Evolutionary conservation across 768 basidiomycete species (phyloP).

Genomic region (Auriscalpium orientale): DNA sequence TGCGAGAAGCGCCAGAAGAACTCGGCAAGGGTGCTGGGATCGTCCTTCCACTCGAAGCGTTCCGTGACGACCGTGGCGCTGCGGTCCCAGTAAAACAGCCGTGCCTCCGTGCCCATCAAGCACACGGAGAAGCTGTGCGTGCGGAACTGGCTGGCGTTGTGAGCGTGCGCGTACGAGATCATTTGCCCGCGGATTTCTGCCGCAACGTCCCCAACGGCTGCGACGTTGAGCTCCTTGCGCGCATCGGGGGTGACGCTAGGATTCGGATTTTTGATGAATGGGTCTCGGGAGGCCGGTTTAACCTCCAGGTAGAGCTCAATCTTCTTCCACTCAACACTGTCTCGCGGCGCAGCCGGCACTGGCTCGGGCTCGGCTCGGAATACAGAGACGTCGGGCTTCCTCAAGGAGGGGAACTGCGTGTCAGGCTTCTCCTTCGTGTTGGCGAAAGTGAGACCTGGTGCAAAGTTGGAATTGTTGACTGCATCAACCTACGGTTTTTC

Average conservation of each 20-base stretch:
- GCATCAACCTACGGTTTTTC: no score
- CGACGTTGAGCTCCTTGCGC: no score
- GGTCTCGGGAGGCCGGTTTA: background rate
- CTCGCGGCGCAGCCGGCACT: no score
- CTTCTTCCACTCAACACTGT: no score
- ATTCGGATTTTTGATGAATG: background rate
- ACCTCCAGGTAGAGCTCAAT: background rate
- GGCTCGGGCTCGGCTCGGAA: no score
- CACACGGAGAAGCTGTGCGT: background rate
- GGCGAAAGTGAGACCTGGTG: no score
- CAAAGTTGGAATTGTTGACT: no score
- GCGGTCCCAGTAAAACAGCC: background rate
- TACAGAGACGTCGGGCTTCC: no score
- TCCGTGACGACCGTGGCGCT: background rate
- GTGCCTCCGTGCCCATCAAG: background rate
- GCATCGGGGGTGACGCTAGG: background rate
- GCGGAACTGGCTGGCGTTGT: background rate
- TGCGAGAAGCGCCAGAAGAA: background rate
- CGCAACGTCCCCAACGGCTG: background rate
- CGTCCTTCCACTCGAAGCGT: background rate
- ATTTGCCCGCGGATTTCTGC: background rate
- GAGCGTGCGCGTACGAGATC: background rate
- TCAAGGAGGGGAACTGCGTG: no score
- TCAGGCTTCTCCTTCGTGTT: no score
- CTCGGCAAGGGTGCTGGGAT: background rate